Evolutionary conservation across 106 monocot species (phyloP).

Genomic region (Allium cepa): DNA sequence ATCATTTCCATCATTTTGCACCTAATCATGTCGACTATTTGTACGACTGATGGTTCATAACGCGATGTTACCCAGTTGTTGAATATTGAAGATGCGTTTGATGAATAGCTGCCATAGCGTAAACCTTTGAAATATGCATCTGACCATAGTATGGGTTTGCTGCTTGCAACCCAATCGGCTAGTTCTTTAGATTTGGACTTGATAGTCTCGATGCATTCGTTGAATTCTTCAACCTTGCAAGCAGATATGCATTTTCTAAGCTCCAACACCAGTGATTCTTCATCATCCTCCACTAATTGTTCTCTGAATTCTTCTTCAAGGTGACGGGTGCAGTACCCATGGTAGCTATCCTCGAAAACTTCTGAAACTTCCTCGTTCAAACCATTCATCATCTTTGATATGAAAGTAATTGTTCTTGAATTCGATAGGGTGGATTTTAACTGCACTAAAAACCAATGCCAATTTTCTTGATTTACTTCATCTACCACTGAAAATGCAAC

Average conservation of each 20-base stretch:
- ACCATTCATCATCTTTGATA: conserved; percentile 58
- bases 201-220: conserved; percentile 50
- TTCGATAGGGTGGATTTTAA: conserved; percentile 49
- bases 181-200: conserved; percentile 55
- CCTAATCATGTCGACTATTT: conserved; percentile 71
- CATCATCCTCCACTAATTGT: conserved; percentile 32
- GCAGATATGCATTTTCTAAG: conserved; percentile 43
- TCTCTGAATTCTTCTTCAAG: conserved; percentile 60
- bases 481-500: conserved; percentile 65
- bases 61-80: conserved; percentile 49
- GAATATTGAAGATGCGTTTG: conserved; percentile 32
- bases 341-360: conserved; percentile 59
- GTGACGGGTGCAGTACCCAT: conserved; percentile 44
- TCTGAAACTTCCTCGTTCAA: conserved; percentile 42
- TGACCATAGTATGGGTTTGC: conserved; percentile 74
- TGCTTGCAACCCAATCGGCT: conserved; percentile 59
- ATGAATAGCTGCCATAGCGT: conserved; percentile 40
- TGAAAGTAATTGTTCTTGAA: conserved; percentile 42
- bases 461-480: conserved; percentile 45
- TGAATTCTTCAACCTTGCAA: conserved; percentile 65
- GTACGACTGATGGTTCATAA: conserved; percentile 66
- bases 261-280: conserved; percentile 31
- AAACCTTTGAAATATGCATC: conserved; percentile 81
- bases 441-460: conserved; percentile 81
- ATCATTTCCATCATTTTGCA: conserved; percentile 93